phyloP scores from a whole-genome alignment of 1,284 basidiomycete species.

The Schizopora paradoxa region DNA sequence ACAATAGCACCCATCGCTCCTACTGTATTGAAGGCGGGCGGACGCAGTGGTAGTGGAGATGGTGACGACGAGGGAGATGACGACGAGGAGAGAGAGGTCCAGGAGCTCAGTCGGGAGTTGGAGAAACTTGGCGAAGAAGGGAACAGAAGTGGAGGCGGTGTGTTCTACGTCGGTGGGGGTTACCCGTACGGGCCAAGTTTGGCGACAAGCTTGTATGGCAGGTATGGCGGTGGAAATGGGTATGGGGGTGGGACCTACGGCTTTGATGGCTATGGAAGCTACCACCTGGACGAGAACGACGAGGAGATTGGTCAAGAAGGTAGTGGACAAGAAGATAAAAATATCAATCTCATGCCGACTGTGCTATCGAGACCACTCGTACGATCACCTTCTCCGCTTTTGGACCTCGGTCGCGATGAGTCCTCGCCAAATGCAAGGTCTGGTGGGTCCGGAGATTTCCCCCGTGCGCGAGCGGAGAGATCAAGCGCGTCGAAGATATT shows the following conservation, averaged over 20 bases:
- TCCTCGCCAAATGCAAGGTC: too few relatives aligned
- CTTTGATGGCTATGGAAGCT: slow-evolving; percentile 7
- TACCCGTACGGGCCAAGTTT: slow-evolving; percentile 21
- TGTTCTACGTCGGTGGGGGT: slow-evolving; percentile 18
- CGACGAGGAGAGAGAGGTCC: slow-evolving; percentile 16
- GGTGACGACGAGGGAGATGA: slow-evolving; percentile 45
- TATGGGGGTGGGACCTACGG: slow-evolving; percentile 29
- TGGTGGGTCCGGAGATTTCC: slow-evolving; percentile 4
- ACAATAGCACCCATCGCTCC: slow-evolving; percentile 96
- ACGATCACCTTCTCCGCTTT: too few relatives aligned
- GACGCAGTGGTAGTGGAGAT: too few relatives aligned
- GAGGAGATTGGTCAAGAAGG: not conserved
- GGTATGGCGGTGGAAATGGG: slow-evolving; percentile 19
- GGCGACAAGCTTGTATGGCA: slow-evolving; percentile 24
- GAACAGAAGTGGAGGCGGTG: slow-evolving; percentile 16
- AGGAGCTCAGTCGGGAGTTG: too few relatives aligned
- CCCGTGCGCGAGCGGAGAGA: not conserved
- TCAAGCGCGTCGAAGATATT: too few relatives aligned
- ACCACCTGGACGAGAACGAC: slow-evolving; percentile 21
- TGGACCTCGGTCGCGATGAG: too few relatives aligned
- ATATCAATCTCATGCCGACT: too few relatives aligned
- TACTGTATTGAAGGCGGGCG: slow-evolving; percentile 82
- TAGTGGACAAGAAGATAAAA: too few relatives aligned
- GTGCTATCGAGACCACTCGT: too few relatives aligned
- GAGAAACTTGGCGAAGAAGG: too few relatives aligned